Evolutionary conservation across 2,329 filamentous ascomycete genomes (phyloP), one percentile per base, ranked within the genome.

Genomic region (Talaromyces sp.): DNA sequence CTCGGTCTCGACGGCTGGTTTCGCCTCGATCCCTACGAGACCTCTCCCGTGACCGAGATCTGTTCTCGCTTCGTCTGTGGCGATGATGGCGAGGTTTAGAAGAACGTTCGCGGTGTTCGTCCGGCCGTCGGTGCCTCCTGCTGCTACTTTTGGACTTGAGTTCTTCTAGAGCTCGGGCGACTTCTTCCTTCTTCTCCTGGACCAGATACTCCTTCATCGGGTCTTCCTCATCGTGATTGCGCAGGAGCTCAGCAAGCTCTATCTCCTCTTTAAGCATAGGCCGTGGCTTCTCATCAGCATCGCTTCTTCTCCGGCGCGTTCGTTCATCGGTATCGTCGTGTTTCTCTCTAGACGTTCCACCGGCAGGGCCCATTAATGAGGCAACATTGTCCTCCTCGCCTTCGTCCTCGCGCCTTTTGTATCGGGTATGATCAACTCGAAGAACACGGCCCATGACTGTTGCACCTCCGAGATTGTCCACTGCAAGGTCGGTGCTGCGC

Each of bases 181-280:
- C 84, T 72, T 96, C 91, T 71, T 91, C 91, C 75, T 90, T 92
- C 82, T 98, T 97, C 76, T 96, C 89, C 64, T 93, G 85, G 56
- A 97, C 86, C 64, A 98, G 73, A 68, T 90, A 97, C 41, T 86
- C 86, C 76, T 96, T 97, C 95, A 99, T 99, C 0, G 95, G 95
- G 73, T 99, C 95, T 63, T 98, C 93, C 26, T 97, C 93, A 65
- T 98, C 95, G 65, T 96, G 89, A 17, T 93, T 87, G 32, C 84
- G 79, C 57, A 96, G 86, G 59, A 98, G 74, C 51, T 86, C 82
- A 56, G 86, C 85, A 55, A 98, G 77, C 72, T 98, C 93, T 59
- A 81, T 79, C 77, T 98, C 93, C 71, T 97, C 93, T 63, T 86
- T 89, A 11, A 96, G 75, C 78, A 90, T 75, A 1, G 88, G 88